Evolutionary conservation across 202 grass and related monocot species (phyloP).

Genomic region (Elaeis oleifera): DNA sequence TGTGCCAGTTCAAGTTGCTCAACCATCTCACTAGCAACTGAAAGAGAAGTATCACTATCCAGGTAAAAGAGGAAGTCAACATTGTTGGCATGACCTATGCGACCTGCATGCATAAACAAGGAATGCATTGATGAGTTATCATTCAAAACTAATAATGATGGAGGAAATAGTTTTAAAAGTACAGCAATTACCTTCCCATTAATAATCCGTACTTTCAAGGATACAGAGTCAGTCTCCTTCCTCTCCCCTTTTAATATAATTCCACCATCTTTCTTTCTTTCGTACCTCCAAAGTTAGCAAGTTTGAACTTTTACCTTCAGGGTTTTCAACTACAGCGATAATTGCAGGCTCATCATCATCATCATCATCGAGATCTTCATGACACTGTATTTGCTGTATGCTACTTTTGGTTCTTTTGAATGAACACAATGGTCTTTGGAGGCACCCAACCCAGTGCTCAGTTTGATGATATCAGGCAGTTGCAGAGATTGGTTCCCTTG

Average conservation of each 20-base stretch:
- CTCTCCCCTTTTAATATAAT: slow-evolving; percentile 37
- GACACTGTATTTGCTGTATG: not conserved
- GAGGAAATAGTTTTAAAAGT: too few relatives aligned
- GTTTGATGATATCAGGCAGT: not conserved
- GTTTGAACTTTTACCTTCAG: slow-evolving; percentile 8
- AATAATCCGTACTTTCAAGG: slow-evolving; percentile 36
- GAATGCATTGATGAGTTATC: not conserved
- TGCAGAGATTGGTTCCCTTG: not conserved
- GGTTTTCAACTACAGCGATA: slow-evolving; percentile 23
- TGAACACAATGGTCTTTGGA: not conserved
- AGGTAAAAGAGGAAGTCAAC: slow-evolving; percentile 32
- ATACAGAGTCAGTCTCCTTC: slow-evolving; percentile 6
- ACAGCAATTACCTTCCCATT: slow-evolving; percentile 30
- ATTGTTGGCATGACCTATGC: slow-evolving; percentile 30
- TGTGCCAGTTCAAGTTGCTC: slow-evolving; percentile 29
- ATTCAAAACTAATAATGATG: not conserved
- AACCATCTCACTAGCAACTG: slow-evolving; percentile 42
- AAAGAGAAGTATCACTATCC: slow-evolving; percentile 33
- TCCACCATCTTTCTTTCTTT: slow-evolving; percentile 14
- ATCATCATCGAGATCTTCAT: slow-evolving; percentile 6
- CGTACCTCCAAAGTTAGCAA: slow-evolving; percentile 18
- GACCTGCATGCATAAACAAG: slow-evolving; percentile 22
- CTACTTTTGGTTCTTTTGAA: slow-evolving; percentile 1
- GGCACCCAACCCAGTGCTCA: not conserved
- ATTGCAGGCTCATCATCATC: slow-evolving; percentile 13